Percentiles rank a stretch among this genome's conserved stretches.
phyloP scores from a whole-genome alignment of 1,284 basidiomycete species.

The Sutorius eximius region DNA sequence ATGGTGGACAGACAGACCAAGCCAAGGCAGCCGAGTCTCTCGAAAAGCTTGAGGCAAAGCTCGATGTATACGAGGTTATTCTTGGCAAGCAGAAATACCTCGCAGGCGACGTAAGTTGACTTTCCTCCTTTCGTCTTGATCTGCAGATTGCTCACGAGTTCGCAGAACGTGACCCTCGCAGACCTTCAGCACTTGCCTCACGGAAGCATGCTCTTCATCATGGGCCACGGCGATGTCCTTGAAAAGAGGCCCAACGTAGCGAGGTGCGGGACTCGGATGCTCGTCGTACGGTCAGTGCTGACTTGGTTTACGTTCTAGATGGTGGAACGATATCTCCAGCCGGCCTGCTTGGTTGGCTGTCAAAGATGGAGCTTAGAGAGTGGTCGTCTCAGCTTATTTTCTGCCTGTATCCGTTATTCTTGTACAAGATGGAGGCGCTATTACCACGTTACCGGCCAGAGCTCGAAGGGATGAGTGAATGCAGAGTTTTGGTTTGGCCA shows the following conservation, averaged over 20 bases:
- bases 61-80: conserved; percentile 49
- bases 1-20: conserved; percentile 24
- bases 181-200: conserved; percentile 56
- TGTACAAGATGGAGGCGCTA: too few relatives aligned
- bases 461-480: too few relatives aligned
- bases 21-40: conserved; percentile 27
- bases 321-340: conserved; percentile 30
- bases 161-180: conserved; percentile 45
- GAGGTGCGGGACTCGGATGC: conserved; percentile 19
- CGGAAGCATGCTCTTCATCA: conserved; percentile 23
- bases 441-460: too few relatives aligned
- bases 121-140: neutral
- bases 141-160: conserved; percentile 7
- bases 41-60: conserved; percentile 32
- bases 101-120: conserved; percentile 44
- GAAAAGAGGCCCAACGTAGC: conserved; percentile 21
- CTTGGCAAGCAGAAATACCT: conserved; percentile 49
- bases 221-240: conserved; percentile 7
- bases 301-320: conserved; percentile 20
- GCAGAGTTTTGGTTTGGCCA: too few relatives aligned
- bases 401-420: neutral
- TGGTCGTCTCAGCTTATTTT: neutral
- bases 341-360: conserved; percentile 30
- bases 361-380: conserved; percentile 17
- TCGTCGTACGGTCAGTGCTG: neutral